phyloP scores from a whole-genome alignment of 345 rosid species.

The Gossypium stocksii region DNA sequence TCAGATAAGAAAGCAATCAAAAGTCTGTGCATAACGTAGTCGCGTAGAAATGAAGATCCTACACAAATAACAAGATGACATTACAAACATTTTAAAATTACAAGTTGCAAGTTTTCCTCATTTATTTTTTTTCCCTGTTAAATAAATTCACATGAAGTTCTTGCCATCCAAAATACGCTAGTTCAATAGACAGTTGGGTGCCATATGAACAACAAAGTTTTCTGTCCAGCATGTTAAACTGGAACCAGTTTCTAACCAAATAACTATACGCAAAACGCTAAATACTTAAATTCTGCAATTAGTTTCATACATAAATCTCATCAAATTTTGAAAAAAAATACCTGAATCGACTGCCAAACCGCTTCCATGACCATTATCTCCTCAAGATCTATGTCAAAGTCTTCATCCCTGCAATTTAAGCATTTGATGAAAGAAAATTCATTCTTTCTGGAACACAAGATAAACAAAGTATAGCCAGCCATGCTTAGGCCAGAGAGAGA shows the following conservation, averaged over 20 bases:
- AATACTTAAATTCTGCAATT: neutral
- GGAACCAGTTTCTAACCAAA: conserved; percentile 4
- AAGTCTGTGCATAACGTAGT: neutral
- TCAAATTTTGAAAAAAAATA: conserved; percentile 11
- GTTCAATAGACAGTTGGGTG: too few species aligned
- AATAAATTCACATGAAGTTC: neutral
- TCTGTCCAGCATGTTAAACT: neutral
- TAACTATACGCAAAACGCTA: neutral
- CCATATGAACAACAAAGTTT: neutral
- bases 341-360: conserved; percentile 96
- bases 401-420: conserved; percentile 65
- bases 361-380: conserved; percentile 98
- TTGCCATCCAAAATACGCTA: neutral
- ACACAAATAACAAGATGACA: neutral
- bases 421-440: conserved; percentile 5
- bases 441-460: neutral
- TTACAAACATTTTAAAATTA: neutral
- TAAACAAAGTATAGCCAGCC: neutral
- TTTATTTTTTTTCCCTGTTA: neutral
- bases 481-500: neutral
- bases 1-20: neutral
- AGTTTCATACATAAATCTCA: conserved; percentile 1
- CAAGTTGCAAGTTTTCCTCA: neutral
- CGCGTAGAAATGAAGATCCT: neutral
- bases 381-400: conserved; percentile 87